Conservation (phyloP, 345 rosid genomes). For the Arabidopsis arenosa region DNA sequence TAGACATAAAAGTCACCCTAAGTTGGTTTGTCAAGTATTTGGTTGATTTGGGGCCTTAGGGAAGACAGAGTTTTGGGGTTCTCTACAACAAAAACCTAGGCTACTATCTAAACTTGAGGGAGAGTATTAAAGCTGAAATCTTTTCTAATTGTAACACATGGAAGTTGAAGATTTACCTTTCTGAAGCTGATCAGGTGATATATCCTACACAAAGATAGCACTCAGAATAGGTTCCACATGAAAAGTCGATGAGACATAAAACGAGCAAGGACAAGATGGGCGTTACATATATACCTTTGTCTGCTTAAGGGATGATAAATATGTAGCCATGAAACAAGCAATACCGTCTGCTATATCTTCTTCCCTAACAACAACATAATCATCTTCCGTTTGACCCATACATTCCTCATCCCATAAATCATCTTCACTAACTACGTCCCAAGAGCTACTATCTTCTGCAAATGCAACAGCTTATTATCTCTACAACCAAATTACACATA, state of each 20-base stretch:
- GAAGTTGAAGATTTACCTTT: constrained; percentile 54
- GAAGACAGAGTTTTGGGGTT: not conserved
- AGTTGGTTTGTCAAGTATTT: not conserved
- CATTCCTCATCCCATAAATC: constrained; percentile 75
- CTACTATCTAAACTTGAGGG: not conserved
- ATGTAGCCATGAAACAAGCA: constrained; percentile 94
- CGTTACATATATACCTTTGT: constrained; percentile 56
- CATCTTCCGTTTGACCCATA: constrained; percentile 61
- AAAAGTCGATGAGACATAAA: not conserved
- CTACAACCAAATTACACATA: constrained; percentile 7
- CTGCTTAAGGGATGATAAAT: constrained; percentile 80
- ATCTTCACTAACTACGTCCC: constrained; percentile 79
- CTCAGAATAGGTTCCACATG: not conserved
- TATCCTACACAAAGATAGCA: constrained; percentile 58
- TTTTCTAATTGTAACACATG: not conserved
- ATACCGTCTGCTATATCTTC: constrained; percentile 97
- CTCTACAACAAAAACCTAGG: not conserved
- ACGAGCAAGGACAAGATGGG: not conserved
- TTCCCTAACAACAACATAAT: constrained; percentile 85
- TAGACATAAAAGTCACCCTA: not conserved
- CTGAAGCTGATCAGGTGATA: constrained; percentile 93
- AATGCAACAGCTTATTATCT: not conserved
- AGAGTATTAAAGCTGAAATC: not conserved
- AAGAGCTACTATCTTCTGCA: constrained; percentile 70
- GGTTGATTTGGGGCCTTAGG: not conserved